Percentiles rank a stretch among this genome's conserved stretches.
Evolutionary conservation across 1,284 basidiomycete species (phyloP).

Genomic region (Fomitopsis betulina): DNA sequence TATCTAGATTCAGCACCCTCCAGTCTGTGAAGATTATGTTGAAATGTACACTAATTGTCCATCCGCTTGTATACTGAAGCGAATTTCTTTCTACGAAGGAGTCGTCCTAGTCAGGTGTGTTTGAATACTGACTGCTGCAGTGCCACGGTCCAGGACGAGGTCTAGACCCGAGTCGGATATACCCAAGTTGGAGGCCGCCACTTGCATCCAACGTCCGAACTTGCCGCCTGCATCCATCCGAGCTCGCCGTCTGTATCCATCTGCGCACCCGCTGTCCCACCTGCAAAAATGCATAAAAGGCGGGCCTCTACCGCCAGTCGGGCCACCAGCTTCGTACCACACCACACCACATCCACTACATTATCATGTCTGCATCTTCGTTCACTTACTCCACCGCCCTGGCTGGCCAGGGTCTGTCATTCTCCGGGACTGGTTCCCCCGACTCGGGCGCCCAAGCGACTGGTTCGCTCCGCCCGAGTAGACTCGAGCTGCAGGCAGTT

Average conservation of each 20-base stretch:
- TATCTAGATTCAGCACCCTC: not conserved
- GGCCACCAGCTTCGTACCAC: not conserved
- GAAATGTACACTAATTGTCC: too few relatives aligned
- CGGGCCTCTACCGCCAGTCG: not conserved
- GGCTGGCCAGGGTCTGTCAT: conserved; percentile 5
- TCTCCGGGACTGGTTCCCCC: not conserved
- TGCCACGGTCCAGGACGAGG: not conserved
- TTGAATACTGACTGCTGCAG: not conserved
- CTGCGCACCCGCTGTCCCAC: not conserved
- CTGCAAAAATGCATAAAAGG: not conserved
- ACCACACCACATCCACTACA: not conserved
- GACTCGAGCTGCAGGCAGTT: conserved; percentile 14
- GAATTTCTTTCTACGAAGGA: too few relatives aligned
- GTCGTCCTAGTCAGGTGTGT: too few relatives aligned
- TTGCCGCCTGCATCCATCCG: not conserved
- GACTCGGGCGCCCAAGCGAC: not conserved
- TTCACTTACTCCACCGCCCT: conserved; percentile 3
- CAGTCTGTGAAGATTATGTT: too few relatives aligned
- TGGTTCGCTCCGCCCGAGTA: conserved; percentile 14
- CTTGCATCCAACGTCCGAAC: too few relatives aligned
- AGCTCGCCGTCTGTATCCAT: too few relatives aligned
- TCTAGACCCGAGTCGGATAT: too few relatives aligned
- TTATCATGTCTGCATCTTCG: conserved; percentile 4
- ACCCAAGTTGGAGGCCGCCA: too few relatives aligned
- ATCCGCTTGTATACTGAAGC: too few relatives aligned